Base-by-base conservation (phyloP, 2,329 filamentous ascomycete genomes). In the Ophiostoma perfectum region DNA sequence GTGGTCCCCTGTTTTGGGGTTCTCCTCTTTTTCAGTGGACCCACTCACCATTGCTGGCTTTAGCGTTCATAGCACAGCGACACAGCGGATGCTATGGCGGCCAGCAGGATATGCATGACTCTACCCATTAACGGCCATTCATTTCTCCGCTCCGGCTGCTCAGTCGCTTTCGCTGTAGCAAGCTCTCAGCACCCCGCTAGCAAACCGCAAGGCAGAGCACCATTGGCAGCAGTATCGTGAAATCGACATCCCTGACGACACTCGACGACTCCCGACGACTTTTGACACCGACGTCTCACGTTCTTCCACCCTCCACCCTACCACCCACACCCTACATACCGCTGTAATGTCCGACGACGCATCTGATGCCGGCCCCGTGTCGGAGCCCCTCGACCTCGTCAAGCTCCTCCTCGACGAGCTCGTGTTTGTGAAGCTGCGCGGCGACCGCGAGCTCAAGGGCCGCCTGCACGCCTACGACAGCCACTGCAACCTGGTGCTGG, bases 391-490 rank as follows among this genome's bases (percentile, higher is more conserved):
- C 76, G 95, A 98, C 79, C 88, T 99, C 58, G 95, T 99, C 74
- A 92, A 93, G 74, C 87, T 99, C 68, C 92, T 94, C 73, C 86
- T 99, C 64, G 94, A 98, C 78, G 95, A 99, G 80, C 88, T 95
- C 63, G 95, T 99, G 66, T 96, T 97, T 79, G 94, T 99, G 73
- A 98, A 98, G 86, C 85, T 99, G 72, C 87, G 95, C 76, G 95
- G 95, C 74, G 95, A 99, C 79, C 88, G 95, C 72, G 95, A 99
- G 81, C 84, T 99, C 73, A 95, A 97, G 81, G 95, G 95, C 72
- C 89, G 94, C 76, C 85, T 99, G 76, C 95, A 99, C 80, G 95
- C 95, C 68, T 99, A 99, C 78, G 95, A 99, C 77, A 97, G 92
- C 76, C 95, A 99, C 79, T 99, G 96, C 85, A 99, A 99, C 76